Percentiles rank a stretch among this genome's conserved stretches.
These are phyloP conservation scores for Solanum corneliomulleri DNA, from an alignment of 257 asterid species.

Conservation along the genomic window DNA sequence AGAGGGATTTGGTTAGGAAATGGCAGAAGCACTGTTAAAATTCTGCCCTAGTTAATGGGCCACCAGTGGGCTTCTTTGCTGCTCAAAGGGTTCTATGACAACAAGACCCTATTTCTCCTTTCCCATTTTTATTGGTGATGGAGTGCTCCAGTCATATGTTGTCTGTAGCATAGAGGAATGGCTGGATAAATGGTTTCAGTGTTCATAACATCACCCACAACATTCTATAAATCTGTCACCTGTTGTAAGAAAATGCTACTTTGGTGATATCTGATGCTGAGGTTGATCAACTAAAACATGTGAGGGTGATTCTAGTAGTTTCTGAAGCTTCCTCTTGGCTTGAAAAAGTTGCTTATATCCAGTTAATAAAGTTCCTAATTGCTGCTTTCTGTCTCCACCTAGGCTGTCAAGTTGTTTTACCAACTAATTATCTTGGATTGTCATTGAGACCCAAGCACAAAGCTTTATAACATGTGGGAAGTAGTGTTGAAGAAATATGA, in stretches of 20 bases:
- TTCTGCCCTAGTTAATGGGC: neutral
- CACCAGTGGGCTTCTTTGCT: neutral
- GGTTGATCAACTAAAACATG: neutral
- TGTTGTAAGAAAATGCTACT: neutral
- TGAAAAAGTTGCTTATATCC: neutral
- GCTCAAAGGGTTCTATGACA: neutral
- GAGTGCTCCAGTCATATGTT: neutral
- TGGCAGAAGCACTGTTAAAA: neutral
- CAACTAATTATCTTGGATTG: neutral
- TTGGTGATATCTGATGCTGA: neutral
- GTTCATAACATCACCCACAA: neutral
- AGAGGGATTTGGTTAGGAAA: neutral
- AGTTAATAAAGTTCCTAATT: neutral
- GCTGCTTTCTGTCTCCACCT: neutral
- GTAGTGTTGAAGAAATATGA: neutral
- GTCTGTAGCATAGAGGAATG: neutral
- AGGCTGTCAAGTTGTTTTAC: neutral
- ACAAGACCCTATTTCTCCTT: neutral
- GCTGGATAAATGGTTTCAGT: neutral
- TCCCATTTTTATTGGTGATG: neutral
- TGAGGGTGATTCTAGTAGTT: neutral
- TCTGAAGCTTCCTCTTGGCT: neutral
- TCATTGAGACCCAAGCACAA: neutral
- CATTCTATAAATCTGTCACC: neutral
- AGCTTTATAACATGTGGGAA: neutral